A percentile compares a stretch with the other conserved stretches of the same genome.
Evolutionary conservation across 164 flowering plant species (phyloP).

Genomic region (Magnolia officinalis): DNA sequence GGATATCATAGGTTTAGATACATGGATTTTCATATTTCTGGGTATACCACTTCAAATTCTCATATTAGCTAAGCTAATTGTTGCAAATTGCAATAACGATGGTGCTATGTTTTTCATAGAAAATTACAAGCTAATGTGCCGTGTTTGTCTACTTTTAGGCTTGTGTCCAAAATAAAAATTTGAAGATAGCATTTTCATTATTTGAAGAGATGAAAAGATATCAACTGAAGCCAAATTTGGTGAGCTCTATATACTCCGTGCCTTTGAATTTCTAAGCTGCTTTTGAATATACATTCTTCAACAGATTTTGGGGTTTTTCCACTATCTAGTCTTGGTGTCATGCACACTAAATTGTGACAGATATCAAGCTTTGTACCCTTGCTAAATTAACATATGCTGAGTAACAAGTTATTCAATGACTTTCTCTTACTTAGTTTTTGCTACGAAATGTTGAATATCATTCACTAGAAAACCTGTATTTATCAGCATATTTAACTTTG

Average conservation of each 20-base stretch:
- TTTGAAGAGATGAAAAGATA: conserved; percentile 73
- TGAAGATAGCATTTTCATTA: conserved; percentile 59
- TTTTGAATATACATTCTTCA: neutral
- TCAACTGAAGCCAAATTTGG: conserved; percentile 69
- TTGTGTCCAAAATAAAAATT: conserved; percentile 53
- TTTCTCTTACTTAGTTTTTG: neutral
- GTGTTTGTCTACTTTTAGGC: conserved; percentile 40
- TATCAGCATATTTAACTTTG: no score
- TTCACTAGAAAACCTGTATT: no score
- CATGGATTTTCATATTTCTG: no score
- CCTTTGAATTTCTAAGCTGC: neutral
- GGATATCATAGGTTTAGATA: no score
- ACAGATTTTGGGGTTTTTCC: neutral
- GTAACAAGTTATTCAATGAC: neutral
- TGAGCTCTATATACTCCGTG: conserved; percentile 21
- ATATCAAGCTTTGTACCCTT: neutral
- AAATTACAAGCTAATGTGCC: no score
- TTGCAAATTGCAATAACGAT: no score
- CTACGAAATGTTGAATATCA: neutral
- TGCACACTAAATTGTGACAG: neutral
- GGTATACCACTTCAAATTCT: no score
- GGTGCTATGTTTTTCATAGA: no score
- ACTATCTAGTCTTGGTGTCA: neutral
- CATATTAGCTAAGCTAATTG: no score
- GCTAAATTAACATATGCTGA: neutral